Percentiles rank a stretch among this genome's conserved stretches.
phyloP scores from a whole-genome alignment of 2,329 filamentous ascomycete species.

The Fusarium napiforme region DNA sequence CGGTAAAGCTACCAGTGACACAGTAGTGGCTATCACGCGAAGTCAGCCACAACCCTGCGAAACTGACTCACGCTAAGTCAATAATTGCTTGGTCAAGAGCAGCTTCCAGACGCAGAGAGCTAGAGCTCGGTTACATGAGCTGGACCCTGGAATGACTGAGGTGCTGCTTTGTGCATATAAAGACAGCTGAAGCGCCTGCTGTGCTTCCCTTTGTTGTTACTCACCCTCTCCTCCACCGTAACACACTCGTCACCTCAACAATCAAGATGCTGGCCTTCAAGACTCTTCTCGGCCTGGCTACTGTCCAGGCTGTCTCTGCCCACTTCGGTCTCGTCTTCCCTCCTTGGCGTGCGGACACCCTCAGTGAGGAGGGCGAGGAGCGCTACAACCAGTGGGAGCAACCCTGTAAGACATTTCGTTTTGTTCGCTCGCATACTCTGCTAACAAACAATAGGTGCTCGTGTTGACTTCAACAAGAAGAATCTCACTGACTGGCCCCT shows the following conservation, averaged over 20 bases:
- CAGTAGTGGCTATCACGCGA: conserved; percentile 2
- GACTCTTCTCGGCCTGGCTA: conserved; percentile 50
- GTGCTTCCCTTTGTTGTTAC: background rate
- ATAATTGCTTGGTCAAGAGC: conserved; percentile 7
- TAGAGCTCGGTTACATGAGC: conserved; percentile 14
- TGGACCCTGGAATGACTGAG: conserved; percentile 7
- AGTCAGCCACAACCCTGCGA: conserved; percentile 21
- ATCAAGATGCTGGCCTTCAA: conserved; percentile 47
- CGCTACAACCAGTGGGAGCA: conserved; percentile 61
- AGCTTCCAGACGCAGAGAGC: conserved; percentile 17
- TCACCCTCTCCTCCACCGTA: conserved; percentile 1
- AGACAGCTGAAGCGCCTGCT: conserved; percentile 9
- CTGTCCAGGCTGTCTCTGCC: conserved; percentile 53
- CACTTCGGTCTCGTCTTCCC: conserved; percentile 63
- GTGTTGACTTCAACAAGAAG: conserved; percentile 55
- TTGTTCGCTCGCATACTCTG: background rate
- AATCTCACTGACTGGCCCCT: conserved; percentile 66
- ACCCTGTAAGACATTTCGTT: conserved; percentile 57
- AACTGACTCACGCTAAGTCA: conserved; percentile 38
- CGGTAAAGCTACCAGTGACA: conserved; percentile 8
- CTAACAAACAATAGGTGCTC: conserved; percentile 54
- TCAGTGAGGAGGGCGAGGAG: conserved; percentile 50
- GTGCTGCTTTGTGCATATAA: conserved; percentile 29
- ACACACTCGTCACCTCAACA: background rate
- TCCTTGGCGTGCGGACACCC: conserved; percentile 60